Conservation (phyloP, 2,329 filamentous ascomycete species). For the Daldinia eschscholtzii region DNA sequence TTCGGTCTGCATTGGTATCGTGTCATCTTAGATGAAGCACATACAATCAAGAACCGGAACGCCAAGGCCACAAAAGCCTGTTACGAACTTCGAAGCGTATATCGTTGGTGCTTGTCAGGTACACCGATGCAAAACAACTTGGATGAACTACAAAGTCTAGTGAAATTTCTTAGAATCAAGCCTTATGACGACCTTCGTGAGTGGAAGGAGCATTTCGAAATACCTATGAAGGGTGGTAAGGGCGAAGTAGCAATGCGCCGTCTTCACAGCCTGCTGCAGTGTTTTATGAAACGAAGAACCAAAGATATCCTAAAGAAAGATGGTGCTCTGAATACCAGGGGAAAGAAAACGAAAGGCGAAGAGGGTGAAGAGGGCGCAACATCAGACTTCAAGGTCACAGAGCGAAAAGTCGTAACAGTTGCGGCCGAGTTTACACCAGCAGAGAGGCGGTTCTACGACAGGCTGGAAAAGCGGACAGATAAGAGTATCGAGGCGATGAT, state of each 20-base stretch:
- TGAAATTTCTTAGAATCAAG: slow-evolving; percentile 91
- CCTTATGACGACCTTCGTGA: slow-evolving; percentile 87
- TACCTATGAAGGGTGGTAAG: slow-evolving; percentile 88
- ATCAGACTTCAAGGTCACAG: slow-evolving; percentile 88
- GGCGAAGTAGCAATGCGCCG: slow-evolving; percentile 90
- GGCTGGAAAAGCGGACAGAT: slow-evolving; percentile 86
- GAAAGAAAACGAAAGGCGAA: slow-evolving; percentile 63
- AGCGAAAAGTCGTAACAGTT: slow-evolving; percentile 87
- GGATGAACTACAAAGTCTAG: slow-evolving; percentile 93
- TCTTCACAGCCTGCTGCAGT: slow-evolving; percentile 85
- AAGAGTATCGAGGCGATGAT: slow-evolving; percentile 91
- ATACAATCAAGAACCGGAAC: slow-evolving; percentile 98
- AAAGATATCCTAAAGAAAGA: slow-evolving; percentile 96
- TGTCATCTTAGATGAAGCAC: slow-evolving; percentile 94
- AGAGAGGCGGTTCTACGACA: slow-evolving; percentile 87
- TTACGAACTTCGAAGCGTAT: slow-evolving; percentile 85
- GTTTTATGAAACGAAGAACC: slow-evolving; percentile 98
- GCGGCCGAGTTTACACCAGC: slow-evolving; percentile 81
- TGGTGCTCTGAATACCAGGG: slow-evolving; percentile 82
- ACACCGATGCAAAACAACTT: slow-evolving; percentile 99
- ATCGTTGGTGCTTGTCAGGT: slow-evolving; percentile 95
- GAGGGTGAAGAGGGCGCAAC: slow-evolving; percentile 62
- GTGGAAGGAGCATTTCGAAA: slow-evolving; percentile 93
- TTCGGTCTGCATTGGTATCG: slow-evolving; percentile 96
- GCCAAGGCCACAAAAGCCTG: slow-evolving; percentile 95